Evolutionary conservation across 495 filamentous ascomycete species (phyloP), one percentile per base, ranked within the genome.

Genomic region (Recurvomyces mirabilis): DNA sequence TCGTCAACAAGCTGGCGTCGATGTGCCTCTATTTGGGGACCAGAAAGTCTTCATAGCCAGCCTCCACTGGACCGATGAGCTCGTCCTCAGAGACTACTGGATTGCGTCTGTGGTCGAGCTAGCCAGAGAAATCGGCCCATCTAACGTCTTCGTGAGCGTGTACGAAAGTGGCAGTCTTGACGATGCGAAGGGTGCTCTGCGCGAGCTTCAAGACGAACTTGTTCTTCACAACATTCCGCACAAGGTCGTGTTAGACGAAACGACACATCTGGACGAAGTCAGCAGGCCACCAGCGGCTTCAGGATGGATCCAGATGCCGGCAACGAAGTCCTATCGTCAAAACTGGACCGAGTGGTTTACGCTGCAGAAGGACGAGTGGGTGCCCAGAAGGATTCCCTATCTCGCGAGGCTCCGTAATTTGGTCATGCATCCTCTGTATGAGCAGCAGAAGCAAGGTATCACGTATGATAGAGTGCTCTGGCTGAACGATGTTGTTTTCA

Each of bases 401-500:
- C 62, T 87, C 10, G 69, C 83, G 1, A 61, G 59, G 1, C 47
- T 82, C 25, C 69, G 83, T 38, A 87, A 88, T 59, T 41, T 62
- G 28, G 70, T 71, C 22, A 48, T 74, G 47, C 46, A 67, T 38
- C 67, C 65, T 9, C 48, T 82, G 21, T 46, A 60, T 5, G 64
- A 68, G 17, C 56, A 78, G 23, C 64, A 61, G 1, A 49, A 63
- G 38, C 51, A 61, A 21, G 70, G 71, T n/a, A 57, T 65, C 3
- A 65, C 43, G 5, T 87, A 84, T 55, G 80, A 87, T 52, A 73
- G 72, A 51, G 63, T 87, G 4, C 58, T 89, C 1, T 89, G 81
- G 59, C 57, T 87, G 28, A 84, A 84, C 57, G 82, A 87, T 58
- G 78, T 87, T 13, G 75, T 80, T 3, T 87, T 87, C 48, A 73